Evolutionary conservation across 129 eudicot genomes (phyloP).

Genomic region (Pseudognaphalium luteoalbum): DNA sequence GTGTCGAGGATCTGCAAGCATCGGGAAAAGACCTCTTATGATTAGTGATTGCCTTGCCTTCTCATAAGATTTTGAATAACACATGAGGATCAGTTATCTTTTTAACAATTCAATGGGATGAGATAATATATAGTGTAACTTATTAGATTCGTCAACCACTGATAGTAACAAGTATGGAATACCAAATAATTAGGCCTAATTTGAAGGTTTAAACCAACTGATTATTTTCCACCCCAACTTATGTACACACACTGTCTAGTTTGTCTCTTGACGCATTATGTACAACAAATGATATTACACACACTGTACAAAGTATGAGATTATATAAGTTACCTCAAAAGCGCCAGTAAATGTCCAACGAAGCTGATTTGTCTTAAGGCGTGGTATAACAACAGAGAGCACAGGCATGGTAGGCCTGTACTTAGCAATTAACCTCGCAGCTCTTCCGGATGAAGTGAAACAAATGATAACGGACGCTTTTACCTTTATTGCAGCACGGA

Average conservation of each 20-base stretch:
- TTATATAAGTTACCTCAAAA: constrained; percentile 61
- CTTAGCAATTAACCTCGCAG: constrained; percentile 92
- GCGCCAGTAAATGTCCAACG: constrained; percentile 91
- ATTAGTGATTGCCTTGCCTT: constrained; percentile 96
- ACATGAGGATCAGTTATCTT: constrained; percentile 8
- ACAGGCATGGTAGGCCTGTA: constrained; percentile 98
- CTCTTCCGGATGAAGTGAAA: constrained; percentile 91
- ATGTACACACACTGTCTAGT: not conserved
- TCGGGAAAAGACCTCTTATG: constrained; percentile 87
- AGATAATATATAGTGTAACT: not conserved
- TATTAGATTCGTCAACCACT: not conserved
- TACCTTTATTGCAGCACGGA: constrained; percentile 89
- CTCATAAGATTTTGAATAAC: constrained; percentile 6
- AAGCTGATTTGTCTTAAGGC: constrained; percentile 83
- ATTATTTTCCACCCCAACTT: not conserved
- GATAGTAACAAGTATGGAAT: not conserved
- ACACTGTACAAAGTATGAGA: not conserved
- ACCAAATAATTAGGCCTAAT: not conserved
- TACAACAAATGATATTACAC: not conserved
- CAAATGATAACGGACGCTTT: constrained; percentile 91
- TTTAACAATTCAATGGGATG: not conserved
- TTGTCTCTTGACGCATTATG: not conserved
- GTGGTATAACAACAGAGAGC: constrained; percentile 88
- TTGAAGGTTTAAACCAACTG: not conserved
- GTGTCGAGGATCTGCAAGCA: constrained; percentile 97